Evolutionary conservation across 1,284 basidiomycete genomes (phyloP).

Genomic region (Boletus subluridellus): DNA sequence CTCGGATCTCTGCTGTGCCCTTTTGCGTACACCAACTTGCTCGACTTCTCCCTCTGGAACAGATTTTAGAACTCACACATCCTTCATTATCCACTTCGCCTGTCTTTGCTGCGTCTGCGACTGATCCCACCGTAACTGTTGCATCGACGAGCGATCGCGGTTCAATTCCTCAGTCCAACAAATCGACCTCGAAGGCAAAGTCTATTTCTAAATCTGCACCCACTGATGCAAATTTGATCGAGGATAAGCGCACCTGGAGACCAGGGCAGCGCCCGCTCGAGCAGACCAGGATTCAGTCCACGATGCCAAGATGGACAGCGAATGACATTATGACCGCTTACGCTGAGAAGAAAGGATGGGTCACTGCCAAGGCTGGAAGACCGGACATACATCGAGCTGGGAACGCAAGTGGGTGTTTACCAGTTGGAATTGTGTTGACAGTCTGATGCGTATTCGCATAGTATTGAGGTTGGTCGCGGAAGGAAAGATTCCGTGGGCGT

Average conservation of each 20-base stretch:
- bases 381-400: constrained; percentile 87
- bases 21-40: constrained; percentile 71
- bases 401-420: constrained; percentile 67
- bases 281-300: constrained; percentile 18
- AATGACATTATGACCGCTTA: constrained; percentile 78
- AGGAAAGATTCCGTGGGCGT: constrained; percentile 77
- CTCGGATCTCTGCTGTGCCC: constrained; percentile 77
- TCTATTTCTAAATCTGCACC: neutral
- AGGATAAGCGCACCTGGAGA: constrained; percentile 73
- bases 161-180: neutral
- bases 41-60: constrained; percentile 74
- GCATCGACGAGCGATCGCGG: neutral
- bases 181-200: neutral
- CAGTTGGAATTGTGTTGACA: neutral
- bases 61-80: constrained; percentile 59
- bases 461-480: constrained; percentile 80
- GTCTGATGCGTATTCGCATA: constrained; percentile 29
- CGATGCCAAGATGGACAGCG: constrained; percentile 59
- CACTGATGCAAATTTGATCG: constrained; percentile 15
- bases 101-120: neutral
- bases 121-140: neutral
- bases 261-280: constrained; percentile 42
- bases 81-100: constrained; percentile 40
- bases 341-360: constrained; percentile 73
- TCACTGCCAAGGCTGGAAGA: constrained; percentile 86